Evolutionary conservation across 441 rosid genomes (phyloP).

Genomic region (Pelargonium hybrid): DNA sequence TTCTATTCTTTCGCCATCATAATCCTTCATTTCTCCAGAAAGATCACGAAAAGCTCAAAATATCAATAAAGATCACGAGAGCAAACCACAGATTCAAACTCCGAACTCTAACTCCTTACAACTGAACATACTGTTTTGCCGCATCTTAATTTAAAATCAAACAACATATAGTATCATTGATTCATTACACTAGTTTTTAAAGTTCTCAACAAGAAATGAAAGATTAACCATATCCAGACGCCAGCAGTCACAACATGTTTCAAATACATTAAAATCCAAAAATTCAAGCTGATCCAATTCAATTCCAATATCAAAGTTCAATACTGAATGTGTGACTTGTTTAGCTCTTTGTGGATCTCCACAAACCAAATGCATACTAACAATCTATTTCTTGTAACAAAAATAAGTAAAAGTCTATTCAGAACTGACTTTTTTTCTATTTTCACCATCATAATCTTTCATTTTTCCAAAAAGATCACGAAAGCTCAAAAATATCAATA

Average conservation of each 20-base stretch:
- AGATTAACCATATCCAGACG: neutral
- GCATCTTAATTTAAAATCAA: neutral
- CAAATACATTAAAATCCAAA: neutral
- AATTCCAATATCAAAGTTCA: too few species aligned
- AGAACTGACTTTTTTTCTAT: neutral
- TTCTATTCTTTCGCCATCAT: neutral
- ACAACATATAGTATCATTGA: neutral
- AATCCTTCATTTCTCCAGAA: neutral
- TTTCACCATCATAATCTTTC: neutral
- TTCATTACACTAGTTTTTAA: neutral
- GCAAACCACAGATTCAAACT: neutral
- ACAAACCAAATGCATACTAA: too few species aligned
- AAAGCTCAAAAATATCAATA: neutral
- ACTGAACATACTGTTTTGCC: neutral
- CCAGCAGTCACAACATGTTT: neutral
- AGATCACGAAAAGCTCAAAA: neutral
- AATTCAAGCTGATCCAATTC: too few species aligned
- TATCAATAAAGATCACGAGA: neutral
- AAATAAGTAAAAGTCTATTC: too few species aligned
- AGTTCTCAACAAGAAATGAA: neutral
- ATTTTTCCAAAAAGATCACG: neutral
- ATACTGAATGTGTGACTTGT: too few species aligned
- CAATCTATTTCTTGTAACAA: too few species aligned
- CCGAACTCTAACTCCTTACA: neutral
- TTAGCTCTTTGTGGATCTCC: too few species aligned